Conservation (phyloP, 805 yeast species). For the Wickerhamiella occidentalis region DNA sequence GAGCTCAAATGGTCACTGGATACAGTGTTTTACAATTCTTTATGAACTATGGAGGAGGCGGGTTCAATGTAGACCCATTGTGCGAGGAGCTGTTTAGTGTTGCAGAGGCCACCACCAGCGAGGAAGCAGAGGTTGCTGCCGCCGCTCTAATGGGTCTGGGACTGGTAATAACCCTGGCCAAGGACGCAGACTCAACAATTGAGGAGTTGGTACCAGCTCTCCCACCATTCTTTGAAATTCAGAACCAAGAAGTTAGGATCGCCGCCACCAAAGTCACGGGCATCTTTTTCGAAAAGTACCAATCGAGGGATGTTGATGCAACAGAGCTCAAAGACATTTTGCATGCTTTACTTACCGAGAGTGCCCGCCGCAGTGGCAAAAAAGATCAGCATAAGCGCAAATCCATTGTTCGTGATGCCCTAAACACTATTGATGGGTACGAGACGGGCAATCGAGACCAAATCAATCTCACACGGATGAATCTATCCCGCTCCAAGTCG, state of each 20-base stretch:
- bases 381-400: constrained; percentile 49
- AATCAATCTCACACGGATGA: constrained; percentile 20
- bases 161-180: constrained; percentile 23
- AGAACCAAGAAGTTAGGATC: constrained; percentile 39
- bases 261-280: constrained; percentile 48
- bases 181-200: constrained; percentile 22
- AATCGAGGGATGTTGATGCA: constrained; percentile 33
- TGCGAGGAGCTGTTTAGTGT: constrained; percentile 21
- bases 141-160: constrained; percentile 25
- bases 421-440: constrained; percentile 6
- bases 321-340: constrained; percentile 32
- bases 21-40: constrained; percentile 25
- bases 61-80: constrained; percentile 24
- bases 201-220: constrained; percentile 33
- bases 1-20: constrained; percentile 22
- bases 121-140: constrained; percentile 19
- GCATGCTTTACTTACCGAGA: constrained; percentile 34
- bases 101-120: constrained; percentile 21
- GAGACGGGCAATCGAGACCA: constrained; percentile 1
- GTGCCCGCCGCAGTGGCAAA: constrained; percentile 47
- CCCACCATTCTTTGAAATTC: constrained; percentile 32
- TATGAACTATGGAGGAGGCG: constrained; percentile 27
- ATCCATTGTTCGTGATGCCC: constrained; percentile 20
- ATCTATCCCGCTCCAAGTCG: constrained; percentile 20
- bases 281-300: constrained; percentile 40